These are phyloP conservation scores for Kwoniella shivajii DNA, from an alignment of 1,284 basidiomycete species.

Conservation along the genomic window DNA sequence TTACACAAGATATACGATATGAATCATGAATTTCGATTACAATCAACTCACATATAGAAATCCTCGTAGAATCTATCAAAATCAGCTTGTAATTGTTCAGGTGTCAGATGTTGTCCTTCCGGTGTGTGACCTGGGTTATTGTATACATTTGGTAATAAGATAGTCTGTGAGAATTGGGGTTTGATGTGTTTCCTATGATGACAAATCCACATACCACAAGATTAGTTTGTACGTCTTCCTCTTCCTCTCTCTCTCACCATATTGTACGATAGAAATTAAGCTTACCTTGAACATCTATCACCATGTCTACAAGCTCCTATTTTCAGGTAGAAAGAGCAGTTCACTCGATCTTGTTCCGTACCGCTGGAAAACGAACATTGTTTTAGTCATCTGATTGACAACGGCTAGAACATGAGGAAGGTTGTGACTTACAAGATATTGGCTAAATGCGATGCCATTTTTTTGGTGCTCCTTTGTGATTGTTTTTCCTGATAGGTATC, in stretches of 20 bases:
- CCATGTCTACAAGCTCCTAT: constrained; percentile 55
- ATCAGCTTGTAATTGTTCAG: constrained; percentile 79
- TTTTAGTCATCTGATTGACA: constrained; percentile 13
- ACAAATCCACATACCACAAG: no score
- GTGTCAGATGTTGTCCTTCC: constrained; percentile 69
- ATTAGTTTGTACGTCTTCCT: no score
- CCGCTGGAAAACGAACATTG: constrained; percentile 37
- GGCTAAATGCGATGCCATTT: constrained; percentile 52
- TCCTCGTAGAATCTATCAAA: constrained; percentile 98
- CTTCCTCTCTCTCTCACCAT: not conserved
- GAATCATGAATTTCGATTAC: not conserved
- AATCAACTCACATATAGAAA: constrained; percentile 65
- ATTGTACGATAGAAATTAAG: not conserved
- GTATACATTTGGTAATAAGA: constrained; percentile 97
- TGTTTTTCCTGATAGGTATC: no score
- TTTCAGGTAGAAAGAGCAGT: constrained; percentile 56
- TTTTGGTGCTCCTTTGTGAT: no score
- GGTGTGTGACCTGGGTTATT: constrained; percentile 92
- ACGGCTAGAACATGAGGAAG: not conserved
- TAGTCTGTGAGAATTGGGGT: constrained; percentile 95
- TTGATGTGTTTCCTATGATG: constrained; percentile 85
- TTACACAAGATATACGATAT: no score
- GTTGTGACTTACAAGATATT: constrained; percentile 51
- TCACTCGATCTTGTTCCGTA: constrained; percentile 55
- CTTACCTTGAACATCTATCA: constrained; percentile 52